Evolutionary conservation across 2,329 filamentous ascomycete species (phyloP).

Genomic region (Seiridium cupressi): DNA sequence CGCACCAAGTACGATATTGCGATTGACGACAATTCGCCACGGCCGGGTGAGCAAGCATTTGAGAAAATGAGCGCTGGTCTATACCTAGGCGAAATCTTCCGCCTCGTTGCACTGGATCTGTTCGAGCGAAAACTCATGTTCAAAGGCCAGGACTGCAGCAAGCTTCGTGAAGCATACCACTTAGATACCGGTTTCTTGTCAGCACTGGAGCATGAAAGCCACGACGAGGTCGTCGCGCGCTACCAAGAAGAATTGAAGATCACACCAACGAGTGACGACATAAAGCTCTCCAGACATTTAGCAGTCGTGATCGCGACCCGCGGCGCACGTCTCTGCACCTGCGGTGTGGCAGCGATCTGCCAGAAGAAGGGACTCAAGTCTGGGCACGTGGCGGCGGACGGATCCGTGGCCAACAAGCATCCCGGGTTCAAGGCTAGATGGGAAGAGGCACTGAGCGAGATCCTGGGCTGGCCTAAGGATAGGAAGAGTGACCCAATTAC

Average conservation of each 20-base stretch:
- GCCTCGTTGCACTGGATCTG: conserved; percentile 54
- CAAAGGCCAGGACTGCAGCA: conserved; percentile 61
- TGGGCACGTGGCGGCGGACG: conserved; percentile 74
- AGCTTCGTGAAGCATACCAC: conserved; percentile 66
- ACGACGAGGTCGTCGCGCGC: conserved; percentile 64
- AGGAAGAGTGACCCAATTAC: conserved; percentile 66
- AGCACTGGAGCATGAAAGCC: conserved; percentile 69
- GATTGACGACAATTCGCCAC: conserved; percentile 67
- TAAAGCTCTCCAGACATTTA: conserved; percentile 68
- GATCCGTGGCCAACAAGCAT: conserved; percentile 78
- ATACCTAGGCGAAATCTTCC: conserved; percentile 71
- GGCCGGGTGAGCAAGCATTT: conserved; percentile 69
- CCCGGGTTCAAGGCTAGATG: conserved; percentile 74
- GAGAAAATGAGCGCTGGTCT: conserved; percentile 75
- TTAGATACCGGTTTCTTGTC: conserved; percentile 72
- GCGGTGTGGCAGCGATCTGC: conserved; percentile 73
- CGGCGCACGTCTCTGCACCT: conserved; percentile 69
- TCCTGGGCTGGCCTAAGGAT: conserved; percentile 66
- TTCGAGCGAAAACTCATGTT: conserved; percentile 60
- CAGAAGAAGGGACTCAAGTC: conserved; percentile 69
- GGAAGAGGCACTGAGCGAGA: conserved; percentile 68
- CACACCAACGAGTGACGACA: conserved; percentile 58
- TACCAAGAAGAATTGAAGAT: conserved; percentile 61
- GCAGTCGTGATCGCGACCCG: conserved; percentile 73
- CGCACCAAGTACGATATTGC: conserved; percentile 65